Evolutionary conservation across 2,329 filamentous ascomycete genomes (phyloP).

Genomic region (Pseudogymnoascus sp.): DNA sequence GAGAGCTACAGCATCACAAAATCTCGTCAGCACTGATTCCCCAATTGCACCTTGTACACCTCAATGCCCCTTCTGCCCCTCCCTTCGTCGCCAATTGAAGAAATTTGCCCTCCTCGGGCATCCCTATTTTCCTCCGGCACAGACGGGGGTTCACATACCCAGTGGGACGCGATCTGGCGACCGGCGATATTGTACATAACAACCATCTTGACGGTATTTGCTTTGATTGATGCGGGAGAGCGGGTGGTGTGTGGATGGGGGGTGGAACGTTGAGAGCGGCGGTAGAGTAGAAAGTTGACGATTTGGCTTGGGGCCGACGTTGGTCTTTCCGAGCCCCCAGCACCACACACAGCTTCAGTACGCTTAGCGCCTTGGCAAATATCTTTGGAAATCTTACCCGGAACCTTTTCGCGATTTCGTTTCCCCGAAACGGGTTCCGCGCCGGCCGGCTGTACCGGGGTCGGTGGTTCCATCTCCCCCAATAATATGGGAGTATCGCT

Average conservation of each 20-base stretch:
- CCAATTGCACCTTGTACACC: background rate
- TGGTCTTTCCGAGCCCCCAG: slow-evolving; percentile 1
- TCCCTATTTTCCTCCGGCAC: background rate
- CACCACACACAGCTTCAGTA: slow-evolving; percentile 4
- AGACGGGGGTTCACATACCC: slow-evolving; percentile 1
- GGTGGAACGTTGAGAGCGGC: no score
- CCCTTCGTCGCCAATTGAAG: background rate
- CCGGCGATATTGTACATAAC: slow-evolving; percentile 11
- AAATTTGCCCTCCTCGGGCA: background rate
- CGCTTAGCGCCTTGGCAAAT: slow-evolving; percentile 10
- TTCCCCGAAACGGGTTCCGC: background rate
- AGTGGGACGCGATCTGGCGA: slow-evolving; percentile 12
- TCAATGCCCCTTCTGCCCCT: background rate
- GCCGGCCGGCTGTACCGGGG: no score
- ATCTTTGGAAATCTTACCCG: background rate
- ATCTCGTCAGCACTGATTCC: background rate
- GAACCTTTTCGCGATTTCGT: slow-evolving; percentile 9
- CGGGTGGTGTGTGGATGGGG: background rate
- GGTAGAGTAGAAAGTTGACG: background rate
- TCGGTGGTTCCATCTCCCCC: background rate
- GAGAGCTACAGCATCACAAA: slow-evolving; percentile 6
- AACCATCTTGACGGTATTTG: slow-evolving; percentile 3
- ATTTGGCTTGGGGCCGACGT: background rate
- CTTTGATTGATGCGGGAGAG: slow-evolving; percentile 7
- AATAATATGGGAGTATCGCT: background rate